Percentiles rank a stretch among this genome's conserved stretches.
Evolutionary conservation across 2,329 filamentous ascomycete genomes (phyloP).

Genomic region (Colletotrichum phormii): DNA sequence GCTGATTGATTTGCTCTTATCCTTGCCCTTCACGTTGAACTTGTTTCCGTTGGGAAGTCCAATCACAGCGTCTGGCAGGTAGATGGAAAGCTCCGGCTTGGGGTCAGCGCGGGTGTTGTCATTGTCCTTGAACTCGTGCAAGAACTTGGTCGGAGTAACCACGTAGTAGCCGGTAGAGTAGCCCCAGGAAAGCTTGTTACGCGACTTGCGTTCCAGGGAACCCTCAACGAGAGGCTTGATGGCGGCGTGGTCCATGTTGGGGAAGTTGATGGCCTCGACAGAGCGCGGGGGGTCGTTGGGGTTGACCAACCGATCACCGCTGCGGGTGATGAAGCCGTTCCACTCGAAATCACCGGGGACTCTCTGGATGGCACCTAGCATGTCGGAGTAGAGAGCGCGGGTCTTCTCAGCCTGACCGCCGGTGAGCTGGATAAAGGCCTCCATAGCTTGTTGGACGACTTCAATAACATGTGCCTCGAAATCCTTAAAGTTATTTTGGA

Average conservation of each 20-base stretch:
- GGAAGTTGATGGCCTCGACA: slow-evolving; percentile 81
- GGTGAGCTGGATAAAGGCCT: slow-evolving; percentile 84
- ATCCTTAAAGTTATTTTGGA: slow-evolving; percentile 89
- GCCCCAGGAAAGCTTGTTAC: slow-evolving; percentile 82
- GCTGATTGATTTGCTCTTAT: slow-evolving; percentile 82
- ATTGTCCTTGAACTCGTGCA: slow-evolving; percentile 97
- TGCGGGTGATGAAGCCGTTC: slow-evolving; percentile 83
- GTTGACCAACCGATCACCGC: slow-evolving; percentile 79
- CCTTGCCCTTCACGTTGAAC: slow-evolving; percentile 96
- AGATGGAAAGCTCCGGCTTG: slow-evolving; percentile 87
- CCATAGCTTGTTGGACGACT: slow-evolving; percentile 84
- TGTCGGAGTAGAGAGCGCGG: slow-evolving; percentile 84
- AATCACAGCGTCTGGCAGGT: slow-evolving; percentile 89
- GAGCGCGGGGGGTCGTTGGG: slow-evolving; percentile 79
- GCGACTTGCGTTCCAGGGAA: slow-evolving; percentile 88
- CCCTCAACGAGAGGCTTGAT: slow-evolving; percentile 90
- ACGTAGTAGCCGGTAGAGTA: slow-evolving; percentile 90
- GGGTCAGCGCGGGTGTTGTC: slow-evolving; percentile 80
- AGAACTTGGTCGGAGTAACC: slow-evolving; percentile 85
- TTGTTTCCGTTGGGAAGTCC: slow-evolving; percentile 80
- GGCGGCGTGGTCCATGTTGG: slow-evolving; percentile 86
- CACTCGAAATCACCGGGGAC: slow-evolving; percentile 92
- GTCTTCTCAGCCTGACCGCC: slow-evolving; percentile 85
- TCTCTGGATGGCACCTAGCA: slow-evolving; percentile 79
- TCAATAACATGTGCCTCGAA: slow-evolving; percentile 90